Evolutionary conservation across 768 basidiomycete species (phyloP).

Genomic region (Lactarius hengduanensis): DNA sequence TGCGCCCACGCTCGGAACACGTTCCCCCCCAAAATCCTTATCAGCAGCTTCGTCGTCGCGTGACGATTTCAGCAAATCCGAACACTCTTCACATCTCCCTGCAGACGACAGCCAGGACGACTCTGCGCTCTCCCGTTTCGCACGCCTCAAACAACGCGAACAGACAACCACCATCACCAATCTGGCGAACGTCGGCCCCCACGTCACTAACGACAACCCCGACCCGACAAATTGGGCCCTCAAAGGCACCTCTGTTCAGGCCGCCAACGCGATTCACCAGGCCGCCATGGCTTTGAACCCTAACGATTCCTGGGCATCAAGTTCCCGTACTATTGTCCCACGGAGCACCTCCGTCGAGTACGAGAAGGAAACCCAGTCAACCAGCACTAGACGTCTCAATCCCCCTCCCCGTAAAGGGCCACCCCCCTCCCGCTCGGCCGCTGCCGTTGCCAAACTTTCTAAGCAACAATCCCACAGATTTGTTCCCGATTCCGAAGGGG

Average conservation of each 20-base stretch:
- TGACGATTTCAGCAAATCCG: slow-evolving; percentile 34
- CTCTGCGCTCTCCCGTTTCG: slow-evolving; percentile 47
- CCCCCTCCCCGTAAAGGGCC: slow-evolving; percentile 54
- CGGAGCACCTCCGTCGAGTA: slow-evolving; percentile 81
- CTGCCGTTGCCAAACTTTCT: slow-evolving; percentile 42
- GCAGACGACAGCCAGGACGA: slow-evolving; percentile 37
- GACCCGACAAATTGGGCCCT: slow-evolving; percentile 70
- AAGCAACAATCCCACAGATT: slow-evolving; percentile 54
- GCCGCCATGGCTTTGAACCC: slow-evolving; percentile 58
- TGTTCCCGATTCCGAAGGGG: slow-evolving; percentile 64
- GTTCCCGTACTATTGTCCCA: slow-evolving; percentile 49
- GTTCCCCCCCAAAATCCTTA: slow-evolving; percentile 57
- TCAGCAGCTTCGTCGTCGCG: slow-evolving; percentile 39
- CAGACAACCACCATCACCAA: slow-evolving; percentile 32
- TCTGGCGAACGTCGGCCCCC: slow-evolving; percentile 33
- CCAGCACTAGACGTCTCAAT: slow-evolving; percentile 51
- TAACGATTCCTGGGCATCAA: slow-evolving; percentile 65
- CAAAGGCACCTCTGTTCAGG: slow-evolving; percentile 84
- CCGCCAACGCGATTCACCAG: slow-evolving; percentile 76
- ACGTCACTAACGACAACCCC: slow-evolving; percentile 40
- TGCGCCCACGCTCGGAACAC: slow-evolving; percentile 53
- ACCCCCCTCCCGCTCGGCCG: slow-evolving; percentile 32
- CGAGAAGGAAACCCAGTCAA: slow-evolving; percentile 61
- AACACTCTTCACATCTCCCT: slow-evolving; percentile 43
- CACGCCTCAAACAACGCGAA: slow-evolving; percentile 47